phyloP scores from a whole-genome alignment of 2,329 filamentous ascomycete genomes.

The Helminthosporium solani region DNA sequence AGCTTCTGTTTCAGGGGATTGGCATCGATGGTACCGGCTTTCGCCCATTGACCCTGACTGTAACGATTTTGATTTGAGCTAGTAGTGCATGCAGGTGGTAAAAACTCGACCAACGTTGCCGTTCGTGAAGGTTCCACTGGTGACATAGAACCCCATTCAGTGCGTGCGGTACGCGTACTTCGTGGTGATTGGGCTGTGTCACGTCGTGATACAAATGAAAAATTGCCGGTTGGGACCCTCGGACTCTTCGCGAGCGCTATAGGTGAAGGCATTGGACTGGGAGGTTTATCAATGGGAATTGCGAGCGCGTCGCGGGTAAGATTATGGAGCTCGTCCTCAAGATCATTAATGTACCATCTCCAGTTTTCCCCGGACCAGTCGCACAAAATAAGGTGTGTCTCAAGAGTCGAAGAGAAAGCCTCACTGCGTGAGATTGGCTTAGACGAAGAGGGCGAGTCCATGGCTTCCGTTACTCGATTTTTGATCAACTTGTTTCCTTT shows the following conservation, averaged over 20 bases:
- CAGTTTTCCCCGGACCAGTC: slow-evolving; percentile 46
- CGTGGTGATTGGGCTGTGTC: background rate
- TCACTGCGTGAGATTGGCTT: slow-evolving; percentile 4
- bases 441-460: background rate
- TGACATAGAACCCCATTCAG: slow-evolving; percentile 1
- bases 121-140: background rate
- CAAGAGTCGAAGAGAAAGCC: slow-evolving; percentile 25
- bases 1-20: background rate
- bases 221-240: background rate
- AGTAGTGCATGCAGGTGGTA: background rate
- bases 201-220: slow-evolving; percentile 3
- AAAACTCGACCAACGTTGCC: background rate
- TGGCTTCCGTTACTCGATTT: slow-evolving; percentile 25
- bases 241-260: slow-evolving; percentile 4
- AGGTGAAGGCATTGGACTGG: slow-evolving; percentile 2
- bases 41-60: background rate
- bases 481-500: slow-evolving; percentile 42
- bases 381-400: slow-evolving; percentile 37
- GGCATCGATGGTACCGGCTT: background rate
- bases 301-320: slow-evolving; percentile 13
- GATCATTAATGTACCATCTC: slow-evolving; percentile 45
- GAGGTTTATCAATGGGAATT: slow-evolving; percentile 8
- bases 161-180: background rate
- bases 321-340: slow-evolving; percentile 36
- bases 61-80: background rate